Percentiles rank a stretch among this genome's conserved stretches.
Conservation (phyloP, 306 rosid genomes). For the Cucumis melo region DNA sequence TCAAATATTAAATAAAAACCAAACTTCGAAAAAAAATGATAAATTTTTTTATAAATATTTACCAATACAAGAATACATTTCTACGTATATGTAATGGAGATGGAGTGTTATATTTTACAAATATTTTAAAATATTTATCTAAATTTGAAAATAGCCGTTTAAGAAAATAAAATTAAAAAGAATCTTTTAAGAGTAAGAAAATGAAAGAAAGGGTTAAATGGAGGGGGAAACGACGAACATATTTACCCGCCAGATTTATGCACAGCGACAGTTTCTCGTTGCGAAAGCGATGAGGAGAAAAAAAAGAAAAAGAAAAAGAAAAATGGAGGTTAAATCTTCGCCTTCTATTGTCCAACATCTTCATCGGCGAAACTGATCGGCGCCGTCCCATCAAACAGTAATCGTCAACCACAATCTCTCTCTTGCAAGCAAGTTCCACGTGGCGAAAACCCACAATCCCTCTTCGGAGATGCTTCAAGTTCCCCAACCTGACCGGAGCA, state of each 20-base stretch:
- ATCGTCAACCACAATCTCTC: conserved; percentile 3
- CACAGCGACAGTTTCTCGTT: neutral
- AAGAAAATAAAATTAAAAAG: no score
- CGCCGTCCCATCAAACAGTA: neutral
- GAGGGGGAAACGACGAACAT: no score
- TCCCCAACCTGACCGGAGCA: neutral
- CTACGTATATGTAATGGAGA: no score
- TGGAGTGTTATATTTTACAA: no score
- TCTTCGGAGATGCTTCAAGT: neutral
- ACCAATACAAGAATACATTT: no score
- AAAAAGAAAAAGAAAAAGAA: neutral
- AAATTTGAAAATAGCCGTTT: no score
- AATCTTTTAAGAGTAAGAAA: no score
- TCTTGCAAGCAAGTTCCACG: neutral
- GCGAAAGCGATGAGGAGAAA: neutral
- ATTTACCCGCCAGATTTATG: conserved; percentile 10
- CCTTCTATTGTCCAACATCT: neutral
- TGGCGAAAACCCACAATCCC: neutral
- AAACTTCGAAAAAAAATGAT: no score
- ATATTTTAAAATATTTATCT: no score
- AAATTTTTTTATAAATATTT: no score
- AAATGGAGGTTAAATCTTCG: conserved; percentile 1
- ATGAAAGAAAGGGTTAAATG: neutral
- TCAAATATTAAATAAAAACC: no score
- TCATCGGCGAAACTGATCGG: conserved; percentile 4